Evolutionary conservation across 2,329 filamentous ascomycete species (phyloP).

Genomic region (Fusarium sp.): DNA sequence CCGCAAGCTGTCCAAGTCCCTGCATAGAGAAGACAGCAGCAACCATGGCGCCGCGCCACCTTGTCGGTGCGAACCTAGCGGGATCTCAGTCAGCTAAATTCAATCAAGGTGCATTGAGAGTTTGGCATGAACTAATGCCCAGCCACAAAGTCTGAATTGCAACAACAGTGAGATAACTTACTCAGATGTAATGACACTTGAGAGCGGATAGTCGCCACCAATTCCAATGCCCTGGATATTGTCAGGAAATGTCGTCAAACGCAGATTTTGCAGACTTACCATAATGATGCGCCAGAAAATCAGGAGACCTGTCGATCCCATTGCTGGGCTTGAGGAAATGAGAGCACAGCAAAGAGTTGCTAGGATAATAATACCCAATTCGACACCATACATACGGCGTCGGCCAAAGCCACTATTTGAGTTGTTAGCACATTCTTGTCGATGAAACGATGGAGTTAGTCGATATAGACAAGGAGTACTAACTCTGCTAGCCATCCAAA

Average conservation of each 20-base stretch:
- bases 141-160: conserved; percentile 25
- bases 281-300: conserved; percentile 83
- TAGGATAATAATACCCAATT: conserved; percentile 77
- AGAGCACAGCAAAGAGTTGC: conserved; percentile 76
- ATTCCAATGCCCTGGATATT: conserved; percentile 72
- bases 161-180: conserved; percentile 43
- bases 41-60: conserved; percentile 87
- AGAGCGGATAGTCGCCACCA: conserved; percentile 84
- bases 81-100: conserved; percentile 30
- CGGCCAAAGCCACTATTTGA: conserved; percentile 69
- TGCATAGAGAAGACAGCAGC: conserved; percentile 88
- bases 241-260: conserved; percentile 19
- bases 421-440: conserved; percentile 24
- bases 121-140: not conserved
- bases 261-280: conserved; percentile 52
- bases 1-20: conserved; percentile 80
- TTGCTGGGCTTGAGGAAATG: conserved; percentile 68
- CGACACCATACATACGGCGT: conserved; percentile 84
- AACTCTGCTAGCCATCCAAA: conserved; percentile 82
- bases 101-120: not conserved
- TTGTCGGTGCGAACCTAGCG: conserved; percentile 78
- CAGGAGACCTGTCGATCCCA: conserved; percentile 70
- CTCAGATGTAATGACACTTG: conserved; percentile 81
- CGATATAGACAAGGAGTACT: conserved; percentile 22
- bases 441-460: not conserved